phyloP scores from a whole-genome alignment of 768 basidiomycete species.

The Termitomyces heimii region DNA sequence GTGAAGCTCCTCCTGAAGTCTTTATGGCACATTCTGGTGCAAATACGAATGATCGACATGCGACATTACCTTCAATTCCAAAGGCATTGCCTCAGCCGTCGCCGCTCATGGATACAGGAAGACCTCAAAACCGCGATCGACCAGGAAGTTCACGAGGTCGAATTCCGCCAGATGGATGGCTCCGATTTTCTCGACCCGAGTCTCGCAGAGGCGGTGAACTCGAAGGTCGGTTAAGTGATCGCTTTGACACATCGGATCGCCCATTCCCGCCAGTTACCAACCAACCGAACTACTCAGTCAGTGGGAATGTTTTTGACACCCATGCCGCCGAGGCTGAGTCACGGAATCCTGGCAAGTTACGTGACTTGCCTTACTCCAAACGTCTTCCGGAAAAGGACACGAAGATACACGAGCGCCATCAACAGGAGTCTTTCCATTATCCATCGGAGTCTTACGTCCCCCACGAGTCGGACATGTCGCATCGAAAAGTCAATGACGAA shows the following conservation, averaged over 20 bases:
- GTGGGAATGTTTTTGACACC: not conserved
- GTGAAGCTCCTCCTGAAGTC: conserved; percentile 13
- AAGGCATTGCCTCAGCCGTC: conserved; percentile 23
- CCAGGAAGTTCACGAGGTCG: conserved; percentile 10
- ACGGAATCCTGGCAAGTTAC: not conserved
- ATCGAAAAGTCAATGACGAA: not conserved
- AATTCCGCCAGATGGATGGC: not conserved
- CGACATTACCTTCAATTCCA: conserved; percentile 22
- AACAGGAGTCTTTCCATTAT: not conserved
- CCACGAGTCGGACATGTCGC: not conserved
- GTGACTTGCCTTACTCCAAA: not conserved
- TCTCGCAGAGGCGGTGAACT: conserved; percentile 10
- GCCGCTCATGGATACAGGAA: conserved; percentile 10
- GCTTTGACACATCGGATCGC: conserved; percentile 15
- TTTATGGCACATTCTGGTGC: conserved; percentile 1
- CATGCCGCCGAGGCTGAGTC: not conserved
- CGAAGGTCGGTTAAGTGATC: conserved; percentile 18
- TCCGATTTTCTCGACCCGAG: conserved; percentile 7
- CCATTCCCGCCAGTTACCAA: conserved; percentile 13
- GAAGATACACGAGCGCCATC: not conserved
- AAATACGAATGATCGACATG: conserved; percentile 8
- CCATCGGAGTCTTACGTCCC: not conserved
- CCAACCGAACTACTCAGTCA: conserved; percentile 5
- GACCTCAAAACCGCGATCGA: conserved; percentile 8
- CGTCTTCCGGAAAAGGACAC: not conserved